These are phyloP conservation scores for Vitis rupestris DNA, from an alignment of 164 flowering plant species.

Conservation along the genomic window DNA sequence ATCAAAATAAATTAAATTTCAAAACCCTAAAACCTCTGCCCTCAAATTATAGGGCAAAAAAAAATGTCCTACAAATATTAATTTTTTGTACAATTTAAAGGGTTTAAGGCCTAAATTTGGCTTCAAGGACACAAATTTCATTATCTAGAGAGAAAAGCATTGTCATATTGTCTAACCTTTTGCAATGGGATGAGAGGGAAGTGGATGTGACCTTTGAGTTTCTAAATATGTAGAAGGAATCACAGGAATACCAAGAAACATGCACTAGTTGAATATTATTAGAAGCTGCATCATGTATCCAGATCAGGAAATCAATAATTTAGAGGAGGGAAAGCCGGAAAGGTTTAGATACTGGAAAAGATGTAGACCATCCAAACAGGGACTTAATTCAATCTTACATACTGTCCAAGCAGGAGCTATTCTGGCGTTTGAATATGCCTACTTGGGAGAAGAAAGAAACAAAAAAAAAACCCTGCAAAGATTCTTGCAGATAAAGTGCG, in stretches of 20 bases:
- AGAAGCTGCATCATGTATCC: neutral
- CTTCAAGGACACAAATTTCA: too few relatives aligned
- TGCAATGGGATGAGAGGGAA: neutral
- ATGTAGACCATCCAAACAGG: neutral
- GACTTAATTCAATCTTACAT: too few relatives aligned
- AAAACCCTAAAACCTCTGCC: too few relatives aligned
- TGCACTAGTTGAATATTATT: neutral
- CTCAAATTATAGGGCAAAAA: too few relatives aligned
- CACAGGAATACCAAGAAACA: constrained; percentile 7
- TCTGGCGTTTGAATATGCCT: neutral
- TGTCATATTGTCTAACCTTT: neutral
- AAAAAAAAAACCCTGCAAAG: constrained; percentile 22
- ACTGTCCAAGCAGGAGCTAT: constrained; percentile 1
- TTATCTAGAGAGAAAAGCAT: too few relatives aligned
- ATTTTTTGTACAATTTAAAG: too few relatives aligned
- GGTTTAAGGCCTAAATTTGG: too few relatives aligned
- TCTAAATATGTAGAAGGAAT: constrained; percentile 5
- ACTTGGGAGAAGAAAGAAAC: constrained; percentile 11
- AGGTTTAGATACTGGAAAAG: constrained; percentile 1
- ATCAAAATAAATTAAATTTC: too few relatives aligned
- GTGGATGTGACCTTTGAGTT: neutral
- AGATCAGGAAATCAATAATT: constrained; percentile 21
- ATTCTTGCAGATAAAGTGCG: constrained; percentile 14
- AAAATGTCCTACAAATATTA: too few relatives aligned
- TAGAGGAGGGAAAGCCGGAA: neutral